A percentile compares a stretch with the other conserved stretches of the same genome.
Evolutionary conservation across 345 rosid genomes (phyloP).

Genomic region (Tarenaya hassleriana): DNA sequence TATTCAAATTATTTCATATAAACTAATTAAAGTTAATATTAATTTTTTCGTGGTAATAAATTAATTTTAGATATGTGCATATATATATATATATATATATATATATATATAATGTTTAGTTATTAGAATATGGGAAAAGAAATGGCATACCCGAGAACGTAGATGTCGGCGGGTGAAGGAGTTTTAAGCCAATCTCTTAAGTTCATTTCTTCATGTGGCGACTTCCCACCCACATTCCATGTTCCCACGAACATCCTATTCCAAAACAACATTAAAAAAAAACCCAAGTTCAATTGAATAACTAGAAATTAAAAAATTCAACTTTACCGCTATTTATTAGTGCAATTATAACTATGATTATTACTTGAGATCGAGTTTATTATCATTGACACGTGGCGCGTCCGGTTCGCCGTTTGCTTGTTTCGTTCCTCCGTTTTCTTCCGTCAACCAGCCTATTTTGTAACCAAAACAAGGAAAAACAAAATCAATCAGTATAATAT

Average conservation of each 20-base stretch:
- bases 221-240: constrained; percentile 89
- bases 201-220: constrained; percentile 61
- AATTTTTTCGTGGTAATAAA: no score
- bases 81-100: no score
- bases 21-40: no score
- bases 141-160: constrained; percentile 81
- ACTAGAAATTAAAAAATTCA: no score
- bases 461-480: constrained; percentile 11
- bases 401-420: constrained; percentile 24
- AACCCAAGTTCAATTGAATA: no score
- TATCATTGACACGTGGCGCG: constrained; percentile 26
- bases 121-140: no score
- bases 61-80: no score
- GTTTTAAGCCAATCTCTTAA: constrained; percentile 58
- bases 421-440: constrained; percentile 26
- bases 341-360: no score
- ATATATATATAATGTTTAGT: no score
- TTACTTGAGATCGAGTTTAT: constrained; percentile 57
- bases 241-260: constrained; percentile 84
- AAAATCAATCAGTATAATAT: not conserved
- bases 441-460: constrained; percentile 44
- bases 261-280: not conserved
- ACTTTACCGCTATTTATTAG: no score
- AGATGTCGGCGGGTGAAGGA: constrained; percentile 57
- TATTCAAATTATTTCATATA: no score